Evolutionary conservation across 169 alveolate species (phyloP), one percentile per base, ranked within the genome.

Genomic region (Besnoitia besnoiti): DNA sequence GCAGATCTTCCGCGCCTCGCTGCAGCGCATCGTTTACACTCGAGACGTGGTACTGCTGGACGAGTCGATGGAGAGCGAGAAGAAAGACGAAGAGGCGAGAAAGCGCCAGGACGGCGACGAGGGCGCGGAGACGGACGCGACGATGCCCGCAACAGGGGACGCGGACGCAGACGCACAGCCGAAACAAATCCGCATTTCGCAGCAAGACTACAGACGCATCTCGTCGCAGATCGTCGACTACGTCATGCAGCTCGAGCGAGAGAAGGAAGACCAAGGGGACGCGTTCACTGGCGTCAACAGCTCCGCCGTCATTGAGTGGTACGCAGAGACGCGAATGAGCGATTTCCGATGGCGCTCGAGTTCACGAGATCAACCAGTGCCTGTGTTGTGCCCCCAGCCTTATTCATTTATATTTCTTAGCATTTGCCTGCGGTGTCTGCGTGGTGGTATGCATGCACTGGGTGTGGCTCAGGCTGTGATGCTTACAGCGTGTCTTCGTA

Each of bases 1-100:
- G 59, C 61, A 51, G 35, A 89, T 89, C 44, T 89, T 89, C 46
- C 46, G 93, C 8, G 88, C 89, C n/a, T 89, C 93, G 8, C 89
- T 89, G 42, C 93, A 89, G 27, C 93, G 93, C 59, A 89, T 89
- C n/a, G 44, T 51, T 0, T 85, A 89, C 89, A 76, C 93, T 3
- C 77, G 47, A 19, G 93, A 76, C 67, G 76, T 39, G n/a, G 84
- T 33, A 35, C 89, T 76, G 10, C 62, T 12, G 33, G 47, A 55
- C 39, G 79, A 37, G 55, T 55, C 67, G 67, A n/a, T 10, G 67
- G 67, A 55, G 24, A n/a, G 24, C 33, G 67, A 5, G 67, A n/a
- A 73, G 21, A 42, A 73, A 37, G 82, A 30, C 8, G 67, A 51
- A 14, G 67, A 51, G 67, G 24, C 14, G 67, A n/a, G 30, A 16